Percentiles rank a stretch among this genome's conserved stretches.
phyloP scores from a whole-genome alignment of 1,284 basidiomycete genomes.

The Ceratobasidium sp. region DNA sequence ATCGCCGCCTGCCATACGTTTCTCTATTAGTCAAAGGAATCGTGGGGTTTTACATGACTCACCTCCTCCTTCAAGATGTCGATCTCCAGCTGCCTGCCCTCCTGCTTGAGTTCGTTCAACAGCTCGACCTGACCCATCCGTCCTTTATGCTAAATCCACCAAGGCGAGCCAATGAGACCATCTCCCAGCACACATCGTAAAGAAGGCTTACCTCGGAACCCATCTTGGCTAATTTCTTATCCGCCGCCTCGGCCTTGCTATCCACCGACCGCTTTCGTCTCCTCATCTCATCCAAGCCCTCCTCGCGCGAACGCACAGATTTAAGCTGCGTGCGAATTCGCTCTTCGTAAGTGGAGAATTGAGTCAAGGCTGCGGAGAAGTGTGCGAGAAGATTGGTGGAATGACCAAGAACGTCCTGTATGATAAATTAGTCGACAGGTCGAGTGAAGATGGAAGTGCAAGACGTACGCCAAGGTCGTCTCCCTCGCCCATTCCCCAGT shows the following conservation, averaged over 20 bases:
- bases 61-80: constrained; percentile 89
- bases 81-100: constrained; percentile 82
- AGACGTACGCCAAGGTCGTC: constrained; percentile 80
- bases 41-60: constrained; percentile 50
- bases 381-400: constrained; percentile 76
- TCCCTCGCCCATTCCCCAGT: constrained; percentile 87
- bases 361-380: constrained; percentile 73
- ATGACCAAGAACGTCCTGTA: constrained; percentile 78
- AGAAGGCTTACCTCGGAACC: constrained; percentile 65
- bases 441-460: constrained; percentile 14
- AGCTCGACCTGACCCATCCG: constrained; percentile 78
- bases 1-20: constrained; percentile 52
- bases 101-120: constrained; percentile 77
- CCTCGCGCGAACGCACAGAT: constrained; percentile 83
- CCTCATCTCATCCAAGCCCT: constrained; percentile 81
- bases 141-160: constrained; percentile 73
- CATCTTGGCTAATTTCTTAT: constrained; percentile 93
- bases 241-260: constrained; percentile 84
- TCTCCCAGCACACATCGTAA: not conserved
- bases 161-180: not conserved
- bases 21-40: too few relatives aligned
- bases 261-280: constrained; percentile 66
- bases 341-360: constrained; percentile 79
- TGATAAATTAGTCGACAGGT: constrained; percentile 37
- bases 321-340: constrained; percentile 81